Evolutionary conservation across 192 early-diverging fungal genomes (phyloP), one percentile per base, ranked within the genome.

Genomic region (Umbelopsis ramanniana): DNA sequence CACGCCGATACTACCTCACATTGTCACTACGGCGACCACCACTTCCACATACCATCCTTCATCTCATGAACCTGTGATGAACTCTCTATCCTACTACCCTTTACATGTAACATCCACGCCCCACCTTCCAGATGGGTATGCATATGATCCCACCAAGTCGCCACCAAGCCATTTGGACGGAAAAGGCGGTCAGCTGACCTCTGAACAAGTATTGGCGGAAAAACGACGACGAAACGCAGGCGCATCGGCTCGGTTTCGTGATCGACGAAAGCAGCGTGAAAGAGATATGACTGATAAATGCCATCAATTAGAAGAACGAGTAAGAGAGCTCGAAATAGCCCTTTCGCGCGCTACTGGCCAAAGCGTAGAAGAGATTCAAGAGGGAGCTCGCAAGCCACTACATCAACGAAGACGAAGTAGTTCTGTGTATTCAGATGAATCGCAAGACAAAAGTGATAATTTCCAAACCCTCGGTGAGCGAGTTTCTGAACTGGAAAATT

Each of bases 211-310:
- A 15, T 72, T 90, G 22, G 85, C 84, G 22, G 89, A 90, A 71
- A 84, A 88, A 55, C 72, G 89, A 69, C 81, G 84, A 52, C 76
- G 89, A 52, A 90, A 90, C 50, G 89, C 89, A 23, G 87, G 80
- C 54, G 89, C 89, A 0, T 89, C 87, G 9, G 87, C 89, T 6
- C 67, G 89, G 45, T 90, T 90, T 72, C 82, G 89, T 52, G 87
- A 87, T 60, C 87, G 89, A 2, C 83, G 89, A 69, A 90, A 90
- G 63, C 84, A 88, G 68, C 82, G 87, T 14, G 89, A 89, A 72
- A 76, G 83, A 37, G 89, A 88, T 45, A 81, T 87, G 70, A 77
- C 81, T 21, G 76, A 83, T 17, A 79, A 83, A 71, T 90, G 86
- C 66, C 43, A 82, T 71, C 79, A 76, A 15, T 72, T 90, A 12